A percentile compares a stretch with the other conserved stretches of the same genome.
These are phyloP conservation scores for Tirmania nivea DNA, from an alignment of 495 filamentous ascomycete species.

Conservation along the genomic window DNA sequence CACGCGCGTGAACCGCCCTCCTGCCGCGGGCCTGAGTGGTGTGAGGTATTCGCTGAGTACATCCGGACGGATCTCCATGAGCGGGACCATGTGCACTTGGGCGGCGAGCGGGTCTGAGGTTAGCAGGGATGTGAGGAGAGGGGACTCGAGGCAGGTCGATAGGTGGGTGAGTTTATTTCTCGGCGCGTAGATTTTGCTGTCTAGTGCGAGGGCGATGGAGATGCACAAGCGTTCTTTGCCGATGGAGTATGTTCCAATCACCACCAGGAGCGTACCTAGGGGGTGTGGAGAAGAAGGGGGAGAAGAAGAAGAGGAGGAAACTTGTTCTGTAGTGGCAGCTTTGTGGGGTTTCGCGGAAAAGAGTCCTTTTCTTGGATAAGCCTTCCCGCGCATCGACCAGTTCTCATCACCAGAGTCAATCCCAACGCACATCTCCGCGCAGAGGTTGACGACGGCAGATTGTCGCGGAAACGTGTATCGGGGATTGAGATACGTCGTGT, in stretches of 20 bases:
- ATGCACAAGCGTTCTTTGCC: constrained; percentile 93
- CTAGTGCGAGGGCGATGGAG: constrained; percentile 68
- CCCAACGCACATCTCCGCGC: constrained; percentile 65
- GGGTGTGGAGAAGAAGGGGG: constrained; percentile 1
- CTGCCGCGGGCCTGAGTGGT: constrained; percentile 21
- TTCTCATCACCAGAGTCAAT: constrained; percentile 32
- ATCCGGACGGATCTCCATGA: constrained; percentile 75
- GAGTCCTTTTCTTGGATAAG: constrained; percentile 24
- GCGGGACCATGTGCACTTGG: constrained; percentile 91
- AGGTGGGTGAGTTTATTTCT: constrained; percentile 51
- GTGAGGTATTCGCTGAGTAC: constrained; percentile 76
- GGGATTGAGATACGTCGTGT: constrained; percentile 91
- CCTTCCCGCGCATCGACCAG: constrained; percentile 29
- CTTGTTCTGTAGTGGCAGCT: constrained; percentile 3
- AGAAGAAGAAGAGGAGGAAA: background rate
- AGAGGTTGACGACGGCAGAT: constrained; percentile 63
- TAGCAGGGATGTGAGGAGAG: constrained; percentile 51
- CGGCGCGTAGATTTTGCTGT: constrained; percentile 77
- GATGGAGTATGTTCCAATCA: constrained; percentile 93
- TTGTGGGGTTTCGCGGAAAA: constrained; percentile 2
- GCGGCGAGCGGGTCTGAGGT: constrained; percentile 64
- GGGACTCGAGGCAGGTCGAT: constrained; percentile 66
- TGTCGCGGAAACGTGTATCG: constrained; percentile 90
- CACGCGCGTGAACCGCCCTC: constrained; percentile 52
- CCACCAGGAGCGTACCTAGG: constrained; percentile 55